Evolutionary conservation across 495 filamentous ascomycete species (phyloP).

Genomic region (Collariella sp.): DNA sequence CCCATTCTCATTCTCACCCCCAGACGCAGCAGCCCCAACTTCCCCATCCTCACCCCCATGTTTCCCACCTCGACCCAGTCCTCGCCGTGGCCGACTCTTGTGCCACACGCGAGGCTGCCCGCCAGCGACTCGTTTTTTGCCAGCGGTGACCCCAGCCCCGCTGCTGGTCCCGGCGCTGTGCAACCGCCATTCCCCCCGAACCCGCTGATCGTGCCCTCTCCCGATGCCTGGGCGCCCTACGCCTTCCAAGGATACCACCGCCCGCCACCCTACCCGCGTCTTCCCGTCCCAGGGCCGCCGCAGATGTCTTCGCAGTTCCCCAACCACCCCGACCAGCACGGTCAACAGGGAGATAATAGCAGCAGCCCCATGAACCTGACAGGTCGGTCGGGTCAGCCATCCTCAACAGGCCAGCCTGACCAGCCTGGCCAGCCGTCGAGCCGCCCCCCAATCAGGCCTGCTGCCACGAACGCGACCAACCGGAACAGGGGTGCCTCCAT

Average conservation of each 20-base stretch:
- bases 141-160: background rate
- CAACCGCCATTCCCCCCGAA: background rate
- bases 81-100: slow-evolving; percentile 8
- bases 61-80: background rate
- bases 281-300: background rate
- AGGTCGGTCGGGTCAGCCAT: background rate
- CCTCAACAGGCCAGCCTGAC: background rate
- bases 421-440: background rate
- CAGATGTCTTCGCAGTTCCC: background rate
- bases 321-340: background rate
- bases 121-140: background rate
- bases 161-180: background rate
- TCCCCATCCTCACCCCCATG: slow-evolving; percentile 3
- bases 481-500: background rate
- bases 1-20: background rate
- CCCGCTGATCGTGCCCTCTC: slow-evolving; percentile 1
- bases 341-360: background rate
- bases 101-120: background rate
- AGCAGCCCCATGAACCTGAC: too few relatives aligned
- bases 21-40: background rate
- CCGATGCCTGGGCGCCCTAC: slow-evolving; percentile 3
- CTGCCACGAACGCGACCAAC: background rate
- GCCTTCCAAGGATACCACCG: background rate
- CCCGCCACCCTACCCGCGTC: background rate
- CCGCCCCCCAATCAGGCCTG: background rate